Conservation (phyloP, 2,329 filamentous ascomycete species). For the Colletotrichum sp. region DNA sequence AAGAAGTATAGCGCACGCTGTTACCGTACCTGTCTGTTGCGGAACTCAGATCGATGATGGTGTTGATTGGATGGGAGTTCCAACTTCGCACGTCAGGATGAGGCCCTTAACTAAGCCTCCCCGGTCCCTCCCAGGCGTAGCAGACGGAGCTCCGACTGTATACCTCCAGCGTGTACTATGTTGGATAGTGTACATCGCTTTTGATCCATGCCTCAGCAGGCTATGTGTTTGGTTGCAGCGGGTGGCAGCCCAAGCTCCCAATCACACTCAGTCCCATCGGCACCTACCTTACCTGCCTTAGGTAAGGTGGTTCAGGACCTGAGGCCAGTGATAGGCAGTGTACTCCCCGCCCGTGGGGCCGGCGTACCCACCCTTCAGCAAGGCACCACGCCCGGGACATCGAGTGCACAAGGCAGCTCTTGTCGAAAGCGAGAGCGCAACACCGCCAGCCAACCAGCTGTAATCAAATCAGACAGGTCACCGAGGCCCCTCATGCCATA, state of each 20-base stretch:
- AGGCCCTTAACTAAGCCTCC: background rate
- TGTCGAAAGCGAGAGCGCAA: background rate
- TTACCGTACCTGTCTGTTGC: background rate
- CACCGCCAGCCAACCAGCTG: conserved; percentile 11
- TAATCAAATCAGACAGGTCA: background rate
- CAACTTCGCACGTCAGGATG: background rate
- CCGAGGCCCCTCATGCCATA: conserved; percentile 16
- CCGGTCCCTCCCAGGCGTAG: background rate
- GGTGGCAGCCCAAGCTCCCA: conserved; percentile 6
- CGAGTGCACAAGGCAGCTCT: background rate
- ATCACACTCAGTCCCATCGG: background rate
- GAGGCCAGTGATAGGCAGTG: background rate
- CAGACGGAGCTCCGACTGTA: background rate
- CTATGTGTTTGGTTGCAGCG: background rate
- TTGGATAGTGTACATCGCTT: background rate
- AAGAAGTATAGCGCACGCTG: background rate
- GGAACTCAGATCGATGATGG: background rate
- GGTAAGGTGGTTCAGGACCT: background rate
- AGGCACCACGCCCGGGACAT: background rate
- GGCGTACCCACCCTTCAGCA: background rate
- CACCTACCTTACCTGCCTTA: background rate
- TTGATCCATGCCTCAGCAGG: background rate
- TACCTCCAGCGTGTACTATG: background rate
- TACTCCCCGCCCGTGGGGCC: background rate
- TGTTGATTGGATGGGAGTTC: background rate